Conservation (phyloP, 257 asterid genomes). For the Solanum paucissectum region DNA sequence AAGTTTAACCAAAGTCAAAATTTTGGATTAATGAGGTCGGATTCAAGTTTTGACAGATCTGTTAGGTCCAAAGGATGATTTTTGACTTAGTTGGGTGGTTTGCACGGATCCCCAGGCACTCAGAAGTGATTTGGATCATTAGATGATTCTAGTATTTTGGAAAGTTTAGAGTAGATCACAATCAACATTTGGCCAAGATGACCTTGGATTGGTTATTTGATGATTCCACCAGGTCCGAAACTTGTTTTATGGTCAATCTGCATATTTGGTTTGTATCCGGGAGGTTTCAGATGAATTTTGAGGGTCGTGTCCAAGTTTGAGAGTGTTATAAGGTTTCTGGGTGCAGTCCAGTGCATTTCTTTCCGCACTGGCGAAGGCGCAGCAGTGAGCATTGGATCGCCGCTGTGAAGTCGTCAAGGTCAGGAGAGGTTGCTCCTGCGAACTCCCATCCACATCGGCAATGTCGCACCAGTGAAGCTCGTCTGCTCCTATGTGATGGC, state of each 20-base stretch:
- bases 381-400: background rate
- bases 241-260: background rate
- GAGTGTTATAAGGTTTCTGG: background rate
- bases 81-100: background rate
- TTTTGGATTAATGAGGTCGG: background rate
- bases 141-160: background rate
- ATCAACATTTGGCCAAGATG: background rate
- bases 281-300: background rate
- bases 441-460: background rate
- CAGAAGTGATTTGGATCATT: background rate
- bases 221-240: background rate
- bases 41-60: background rate
- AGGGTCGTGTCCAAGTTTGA: background rate
- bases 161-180: background rate
- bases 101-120: background rate
- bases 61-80: background rate
- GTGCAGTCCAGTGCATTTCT: background rate
- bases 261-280: background rate
- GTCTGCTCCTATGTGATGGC: background rate
- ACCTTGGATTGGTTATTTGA: background rate
- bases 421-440: background rate
- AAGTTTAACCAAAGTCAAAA: background rate
- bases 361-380: background rate
- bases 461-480: background rate
- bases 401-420: background rate